phyloP scores from a whole-genome alignment of 768 basidiomycete species.

The Grammothele lineata region DNA sequence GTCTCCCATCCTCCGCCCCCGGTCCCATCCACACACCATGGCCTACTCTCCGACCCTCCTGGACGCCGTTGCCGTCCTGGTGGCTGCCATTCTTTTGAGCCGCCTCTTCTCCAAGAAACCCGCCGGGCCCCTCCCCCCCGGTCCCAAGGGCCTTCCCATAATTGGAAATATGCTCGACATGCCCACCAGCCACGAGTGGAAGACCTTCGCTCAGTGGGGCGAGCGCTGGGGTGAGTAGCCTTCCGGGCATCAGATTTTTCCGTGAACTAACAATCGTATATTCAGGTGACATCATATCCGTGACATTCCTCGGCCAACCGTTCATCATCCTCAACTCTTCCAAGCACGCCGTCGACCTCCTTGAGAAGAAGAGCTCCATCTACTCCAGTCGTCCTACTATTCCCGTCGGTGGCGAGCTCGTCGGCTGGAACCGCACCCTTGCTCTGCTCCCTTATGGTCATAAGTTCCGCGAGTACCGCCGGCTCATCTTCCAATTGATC shows the following conservation, averaged over 20 bases:
- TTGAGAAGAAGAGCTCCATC: slow-evolving; percentile 28
- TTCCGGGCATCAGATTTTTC: not conserved
- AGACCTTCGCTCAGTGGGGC: slow-evolving; percentile 19
- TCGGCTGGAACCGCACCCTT: slow-evolving; percentile 23
- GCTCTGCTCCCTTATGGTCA: slow-evolving; percentile 22
- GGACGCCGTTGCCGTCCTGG: slow-evolving; percentile 13
- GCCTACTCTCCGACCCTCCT: slow-evolving; percentile 15
- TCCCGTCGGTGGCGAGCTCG: slow-evolving; percentile 25
- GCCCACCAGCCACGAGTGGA: slow-evolving; percentile 21
- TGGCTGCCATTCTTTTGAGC: slow-evolving; percentile 15
- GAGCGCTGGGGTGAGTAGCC: slow-evolving; percentile 22
- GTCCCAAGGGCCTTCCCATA: slow-evolving; percentile 22
- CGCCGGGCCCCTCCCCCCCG: slow-evolving; percentile 21
- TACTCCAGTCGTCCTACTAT: slow-evolving; percentile 28
- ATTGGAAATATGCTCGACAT: slow-evolving; percentile 24
- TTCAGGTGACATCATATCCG: slow-evolving; percentile 27
- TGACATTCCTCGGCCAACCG: slow-evolving; percentile 25
- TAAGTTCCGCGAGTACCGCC: slow-evolving; percentile 23
- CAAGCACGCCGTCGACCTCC: slow-evolving; percentile 22
- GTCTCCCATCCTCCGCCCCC: not conserved
- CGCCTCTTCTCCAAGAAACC: slow-evolving; percentile 12
- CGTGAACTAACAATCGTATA: no score
- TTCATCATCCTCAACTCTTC: slow-evolving; percentile 28
- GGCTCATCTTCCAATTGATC: slow-evolving; percentile 19
- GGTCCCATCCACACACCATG: slow-evolving; percentile 3